phyloP scores from a whole-genome alignment of 371 early-diverging fungal species.

The Chytridiales sp. region DNA sequence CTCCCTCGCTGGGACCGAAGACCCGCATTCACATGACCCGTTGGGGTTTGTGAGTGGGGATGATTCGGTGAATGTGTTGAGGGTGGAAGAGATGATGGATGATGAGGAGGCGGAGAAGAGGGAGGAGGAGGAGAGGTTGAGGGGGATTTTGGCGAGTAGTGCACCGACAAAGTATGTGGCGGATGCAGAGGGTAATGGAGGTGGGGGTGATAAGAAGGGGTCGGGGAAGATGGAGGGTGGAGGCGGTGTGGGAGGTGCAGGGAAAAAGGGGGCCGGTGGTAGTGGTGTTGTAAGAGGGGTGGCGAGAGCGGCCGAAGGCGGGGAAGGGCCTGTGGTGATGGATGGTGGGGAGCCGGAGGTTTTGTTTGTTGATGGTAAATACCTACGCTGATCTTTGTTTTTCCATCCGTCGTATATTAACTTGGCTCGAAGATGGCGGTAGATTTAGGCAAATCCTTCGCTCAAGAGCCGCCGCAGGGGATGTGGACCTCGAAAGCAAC shows the following conservation, averaged over 20 bases:
- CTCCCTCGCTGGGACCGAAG: no score
- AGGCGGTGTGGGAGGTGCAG: background rate
- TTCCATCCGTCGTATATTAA: background rate
- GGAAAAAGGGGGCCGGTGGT: background rate
- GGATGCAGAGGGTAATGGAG: background rate
- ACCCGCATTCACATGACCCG: no score
- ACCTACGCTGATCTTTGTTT: background rate
- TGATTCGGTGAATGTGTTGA: background rate
- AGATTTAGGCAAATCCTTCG: conserved; percentile 16
- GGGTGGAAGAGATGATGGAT: background rate
- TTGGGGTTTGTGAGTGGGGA: background rate
- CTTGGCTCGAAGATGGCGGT: conserved; percentile 14
- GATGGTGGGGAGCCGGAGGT: conserved; percentile 27
- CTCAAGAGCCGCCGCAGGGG: background rate
- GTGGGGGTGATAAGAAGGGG: background rate
- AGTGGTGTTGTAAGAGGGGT: background rate
- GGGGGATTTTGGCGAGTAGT: conserved; percentile 13
- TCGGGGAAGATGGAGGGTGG: background rate
- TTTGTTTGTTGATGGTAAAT: conserved; percentile 26
- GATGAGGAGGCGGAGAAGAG: conserved; percentile 8
- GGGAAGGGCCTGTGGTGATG: conserved; percentile 7
- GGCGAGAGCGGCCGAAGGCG: conserved; percentile 21
- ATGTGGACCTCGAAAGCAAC: conserved; percentile 1
- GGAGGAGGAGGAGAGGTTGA: conserved; percentile 20
- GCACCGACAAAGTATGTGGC: conserved; percentile 6